Base-by-base conservation (phyloP, 495 filamentous ascomycete genomes). In the Pyrenula aspistea region DNA sequence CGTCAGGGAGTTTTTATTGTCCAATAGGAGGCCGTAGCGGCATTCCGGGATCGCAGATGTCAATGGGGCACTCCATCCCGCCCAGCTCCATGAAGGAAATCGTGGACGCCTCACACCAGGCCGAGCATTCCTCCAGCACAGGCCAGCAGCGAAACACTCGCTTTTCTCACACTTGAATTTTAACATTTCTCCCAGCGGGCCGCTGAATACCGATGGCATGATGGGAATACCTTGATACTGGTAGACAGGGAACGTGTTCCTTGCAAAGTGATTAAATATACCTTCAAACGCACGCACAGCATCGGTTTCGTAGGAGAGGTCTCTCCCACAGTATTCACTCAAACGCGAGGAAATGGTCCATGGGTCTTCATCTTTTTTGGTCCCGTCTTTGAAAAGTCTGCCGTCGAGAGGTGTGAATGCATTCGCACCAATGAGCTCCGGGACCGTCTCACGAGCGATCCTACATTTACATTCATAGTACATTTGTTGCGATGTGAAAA, bases 381-480 rank as follows among this genome's bases (percentile, higher is more conserved):
- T n/a, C n/a, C n/a, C n/a, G n/a, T n/a, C n/a, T n/a, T n/a, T n/a
- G n/a, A n/a, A n/a, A n/a, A n/a, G n/a, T n/a, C n/a, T n/a, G n/a
- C n/a, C n/a, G n/a, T n/a, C n/a, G n/a, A n/a, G n/a, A n/a, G n/a
- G n/a, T n/a, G n/a, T n/a, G n/a, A n/a, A n/a, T n/a, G n/a, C n/a
- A n/a, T n/a, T n/a, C n/a, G n/a, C n/a, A 42, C 31, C 31, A 42
- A 42, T 42, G 15, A 42, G 31, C n/a, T n/a, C n/a, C n/a, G n/a
- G n/a, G n/a, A n/a, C n/a, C 15, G 31, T 42, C 15, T 42, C 31
- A 15, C 31, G 31, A 42, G 31, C 31, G 15, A 42, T 42, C 4
- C 50, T 24, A 52, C 8, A 8, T 1, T 62, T 57, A 57, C 71
- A 75, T 25, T 72, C 67, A 52, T 68, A 76, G 51, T 69, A 71